Evolutionary conservation across 176 grass and related monocot genomes (phyloP).

Genomic region (Dendrocalamus sinicus): DNA sequence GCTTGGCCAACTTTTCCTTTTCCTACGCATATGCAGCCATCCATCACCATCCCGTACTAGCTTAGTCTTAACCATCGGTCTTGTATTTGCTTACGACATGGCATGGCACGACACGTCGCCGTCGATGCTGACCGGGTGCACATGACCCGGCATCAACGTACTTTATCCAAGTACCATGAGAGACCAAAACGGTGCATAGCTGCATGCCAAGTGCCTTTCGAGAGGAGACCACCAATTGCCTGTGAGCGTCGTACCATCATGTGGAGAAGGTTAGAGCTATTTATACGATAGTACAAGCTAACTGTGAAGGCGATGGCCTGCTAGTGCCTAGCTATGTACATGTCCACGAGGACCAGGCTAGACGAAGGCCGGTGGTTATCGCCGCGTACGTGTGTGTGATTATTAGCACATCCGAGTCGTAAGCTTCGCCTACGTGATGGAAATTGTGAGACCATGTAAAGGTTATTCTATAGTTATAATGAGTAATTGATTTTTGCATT

Average conservation of each 20-base stretch:
- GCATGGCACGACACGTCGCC: constrained; percentile 33
- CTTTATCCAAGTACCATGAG: too few species aligned
- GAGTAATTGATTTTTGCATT: too few species aligned
- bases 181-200: too few species aligned
- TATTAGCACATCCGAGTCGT: neutral
- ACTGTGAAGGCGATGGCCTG: neutral
- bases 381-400: constrained; percentile 24
- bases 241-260: too few species aligned
- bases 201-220: too few species aligned
- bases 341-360: constrained; percentile 28
- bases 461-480: too few species aligned
- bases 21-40: too few species aligned
- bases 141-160: too few species aligned
- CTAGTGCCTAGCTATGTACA: neutral
- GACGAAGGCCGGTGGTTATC: neutral
- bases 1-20: constrained; percentile 22
- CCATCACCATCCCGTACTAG: neutral
- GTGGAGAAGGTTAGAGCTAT: too few species aligned
- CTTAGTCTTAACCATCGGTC: neutral
- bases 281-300: neutral
- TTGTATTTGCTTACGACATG: neutral
- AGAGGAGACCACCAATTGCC: too few species aligned
- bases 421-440: neutral
- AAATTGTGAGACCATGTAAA: too few species aligned
- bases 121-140: constrained; percentile 20